These are phyloP conservation scores for Spergularia marina DNA, from an alignment of 148 eudicot genomes.

Conservation along the genomic window DNA sequence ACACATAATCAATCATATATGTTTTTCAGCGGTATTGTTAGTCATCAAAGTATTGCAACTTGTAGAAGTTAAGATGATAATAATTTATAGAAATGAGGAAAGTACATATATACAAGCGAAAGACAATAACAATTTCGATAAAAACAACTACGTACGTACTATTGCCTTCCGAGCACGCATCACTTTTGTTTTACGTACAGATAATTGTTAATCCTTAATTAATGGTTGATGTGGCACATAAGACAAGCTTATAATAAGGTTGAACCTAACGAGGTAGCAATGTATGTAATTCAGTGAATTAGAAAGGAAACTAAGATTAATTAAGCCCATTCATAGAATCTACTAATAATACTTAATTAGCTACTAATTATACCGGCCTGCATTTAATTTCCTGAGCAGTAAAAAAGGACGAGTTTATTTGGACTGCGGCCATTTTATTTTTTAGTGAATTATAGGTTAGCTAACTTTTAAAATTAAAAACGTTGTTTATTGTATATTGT, in stretches of 20 bases:
- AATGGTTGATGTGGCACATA: background rate
- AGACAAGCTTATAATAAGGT: background rate
- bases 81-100: too few species aligned
- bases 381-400: background rate
- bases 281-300: slow-evolving; percentile 9
- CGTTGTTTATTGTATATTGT: slow-evolving; percentile 15
- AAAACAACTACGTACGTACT: too few species aligned
- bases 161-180: too few species aligned
- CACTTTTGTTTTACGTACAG: too few species aligned
- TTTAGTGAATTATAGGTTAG: background rate
- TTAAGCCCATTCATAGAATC: slow-evolving; percentile 25
- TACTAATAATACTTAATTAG: background rate
- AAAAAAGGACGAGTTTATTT: background rate
- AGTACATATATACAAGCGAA: too few species aligned
- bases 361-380: background rate
- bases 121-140: too few species aligned
- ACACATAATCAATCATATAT: too few species aligned
- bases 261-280: slow-evolving; percentile 22
- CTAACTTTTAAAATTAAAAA: background rate
- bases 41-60: too few species aligned
- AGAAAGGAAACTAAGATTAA: slow-evolving; percentile 1
- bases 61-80: too few species aligned
- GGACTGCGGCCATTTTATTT: slow-evolving; percentile 10
- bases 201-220: background rate
- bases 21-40: too few species aligned